Percentiles rank a stretch among this genome's conserved stretches.
Conservation (phyloP, 768 basidiomycete species). For the Phaffia tasmanica region DNA sequence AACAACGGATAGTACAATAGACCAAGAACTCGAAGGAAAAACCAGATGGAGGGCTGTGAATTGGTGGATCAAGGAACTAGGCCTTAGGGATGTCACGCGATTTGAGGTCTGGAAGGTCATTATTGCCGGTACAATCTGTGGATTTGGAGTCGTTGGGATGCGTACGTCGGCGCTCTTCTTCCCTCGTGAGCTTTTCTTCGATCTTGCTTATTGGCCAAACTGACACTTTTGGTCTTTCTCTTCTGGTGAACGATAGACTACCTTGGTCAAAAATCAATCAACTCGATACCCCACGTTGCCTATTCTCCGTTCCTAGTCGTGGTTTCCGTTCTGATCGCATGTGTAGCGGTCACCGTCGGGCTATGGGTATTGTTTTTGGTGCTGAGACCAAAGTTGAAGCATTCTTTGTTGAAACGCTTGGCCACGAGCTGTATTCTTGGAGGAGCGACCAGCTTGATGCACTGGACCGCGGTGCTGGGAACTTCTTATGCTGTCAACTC, state of each 20-base stretch:
- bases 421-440: slow-evolving; percentile 36
- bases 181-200: not conserved
- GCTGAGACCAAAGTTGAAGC: slow-evolving; percentile 38
- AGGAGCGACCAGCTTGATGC: slow-evolving; percentile 29
- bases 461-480: slow-evolving; percentile 20
- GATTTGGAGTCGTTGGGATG: slow-evolving; percentile 38
- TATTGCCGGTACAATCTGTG: slow-evolving; percentile 35
- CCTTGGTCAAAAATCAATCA: slow-evolving; percentile 38
- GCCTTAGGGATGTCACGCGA: slow-evolving; percentile 35
- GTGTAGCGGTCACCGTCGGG: slow-evolving; percentile 34
- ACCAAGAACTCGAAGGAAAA: too few species aligned
- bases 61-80: slow-evolving; percentile 28
- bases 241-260: slow-evolving; percentile 30
- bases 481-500: slow-evolving; percentile 16
- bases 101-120: slow-evolving; percentile 36
- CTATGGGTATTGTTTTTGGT: slow-evolving; percentile 41
- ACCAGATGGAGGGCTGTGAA: not conserved
- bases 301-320: slow-evolving; percentile 34
- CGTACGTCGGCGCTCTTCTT: slow-evolving; percentile 30
- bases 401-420: slow-evolving; percentile 35
- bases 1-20: too few species aligned
- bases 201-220: not conserved
- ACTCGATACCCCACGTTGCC: slow-evolving; percentile 35
- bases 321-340: slow-evolving; percentile 37
- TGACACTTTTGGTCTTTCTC: not conserved